Conservation (phyloP, 2,329 filamentous ascomycete species). For the Sclerotinia subarctica region DNA sequence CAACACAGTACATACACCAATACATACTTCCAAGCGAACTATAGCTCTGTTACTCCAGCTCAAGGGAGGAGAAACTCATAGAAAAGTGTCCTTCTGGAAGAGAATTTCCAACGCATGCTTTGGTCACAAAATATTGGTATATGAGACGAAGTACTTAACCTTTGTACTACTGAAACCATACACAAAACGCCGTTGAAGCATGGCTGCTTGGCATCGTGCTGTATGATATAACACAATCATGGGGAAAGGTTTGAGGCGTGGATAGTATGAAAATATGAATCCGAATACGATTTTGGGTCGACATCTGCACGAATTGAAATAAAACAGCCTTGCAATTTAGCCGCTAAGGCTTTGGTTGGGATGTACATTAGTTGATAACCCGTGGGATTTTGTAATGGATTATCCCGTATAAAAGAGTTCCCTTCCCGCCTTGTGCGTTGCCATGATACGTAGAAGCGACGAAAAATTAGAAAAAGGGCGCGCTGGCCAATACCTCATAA, state of each 20-base stretch:
- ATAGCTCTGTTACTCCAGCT: background rate
- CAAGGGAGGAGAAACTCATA: background rate
- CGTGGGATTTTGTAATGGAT: background rate
- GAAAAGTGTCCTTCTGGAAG: background rate
- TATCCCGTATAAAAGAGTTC: background rate
- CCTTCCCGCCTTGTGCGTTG: background rate
- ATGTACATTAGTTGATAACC: background rate
- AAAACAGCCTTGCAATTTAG: constrained; percentile 6
- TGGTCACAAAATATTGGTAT: background rate
- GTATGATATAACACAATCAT: background rate
- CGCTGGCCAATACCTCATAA: constrained; percentile 2
- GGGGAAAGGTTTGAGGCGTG: background rate
- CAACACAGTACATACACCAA: background rate
- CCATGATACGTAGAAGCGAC: background rate
- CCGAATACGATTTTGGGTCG: background rate
- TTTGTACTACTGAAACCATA: constrained; percentile 1
- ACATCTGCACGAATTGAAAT: background rate
- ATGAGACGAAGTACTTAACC: background rate
- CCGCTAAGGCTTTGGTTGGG: background rate
- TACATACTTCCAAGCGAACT: background rate
- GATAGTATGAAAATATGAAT: background rate
- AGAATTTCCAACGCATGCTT: background rate
- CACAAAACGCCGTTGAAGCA: background rate
- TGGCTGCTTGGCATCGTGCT: background rate
- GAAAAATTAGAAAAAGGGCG: constrained; percentile 1